Evolutionary conservation across 257 asterid species (phyloP), one percentile per base, ranked within the genome.

Genomic region (Capsicum baccatum): DNA sequence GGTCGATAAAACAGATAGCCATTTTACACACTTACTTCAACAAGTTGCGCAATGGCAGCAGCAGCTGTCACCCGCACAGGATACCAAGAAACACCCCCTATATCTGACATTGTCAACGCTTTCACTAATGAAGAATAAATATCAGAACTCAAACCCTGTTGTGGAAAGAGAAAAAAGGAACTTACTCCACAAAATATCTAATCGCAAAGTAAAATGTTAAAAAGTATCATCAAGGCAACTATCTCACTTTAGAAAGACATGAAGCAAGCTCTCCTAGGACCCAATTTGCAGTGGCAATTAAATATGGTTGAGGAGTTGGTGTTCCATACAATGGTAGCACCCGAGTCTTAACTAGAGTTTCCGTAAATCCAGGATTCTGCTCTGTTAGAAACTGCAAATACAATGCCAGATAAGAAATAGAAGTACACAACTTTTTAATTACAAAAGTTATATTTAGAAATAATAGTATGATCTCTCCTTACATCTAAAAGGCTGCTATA

Each of bases 221-320:
- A 54, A 26, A 26, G 63, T 13, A 52, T 21, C 81, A 84, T 67
- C 78, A 64, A 9, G 13, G 69, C 58, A 60, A 14, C 16, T 52
- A 84, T 54, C 90, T 84, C 52, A 89, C 91, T 80, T 89, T 89
- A 26, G 91, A 88, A 47, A 89, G 82, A 66, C 91, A 87, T 50
- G 90, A 78, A 59, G 91, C 86, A 79, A 89, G 90, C 89, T 89
- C 90, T 83, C 90, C 90, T 56, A 89, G 85, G 59, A 85, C 86
- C 91, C 91, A 89, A 80, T 87, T 89, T 56, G 91, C 91, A 26
- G 91, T 84, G 69, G 91, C 91, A 83, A 89, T 57, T 80, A 89
- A 79, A 79, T 89, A 87, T 47, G 90, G 90, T 80, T 89, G 89
- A 73, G 81, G 85, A 58, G 12, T 55, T 17, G 88, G 74, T 62